Conservation (phyloP, 441 rosid genomes). For the Arabidopsis hybrid region DNA sequence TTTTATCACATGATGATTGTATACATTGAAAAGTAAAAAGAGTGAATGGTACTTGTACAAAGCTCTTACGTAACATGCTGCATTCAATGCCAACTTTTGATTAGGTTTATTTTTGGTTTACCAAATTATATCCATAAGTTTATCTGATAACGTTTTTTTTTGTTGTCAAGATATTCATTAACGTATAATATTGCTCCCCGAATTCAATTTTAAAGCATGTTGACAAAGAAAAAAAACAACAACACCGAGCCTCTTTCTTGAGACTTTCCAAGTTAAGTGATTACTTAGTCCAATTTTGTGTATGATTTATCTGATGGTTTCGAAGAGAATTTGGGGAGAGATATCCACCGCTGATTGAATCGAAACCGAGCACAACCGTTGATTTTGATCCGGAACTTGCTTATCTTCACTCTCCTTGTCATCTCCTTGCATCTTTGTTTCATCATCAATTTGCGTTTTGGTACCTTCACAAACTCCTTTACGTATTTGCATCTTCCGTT, state of each 20-base stretch:
- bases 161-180: too few relatives aligned
- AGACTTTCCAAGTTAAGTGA: not conserved
- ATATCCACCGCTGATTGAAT: conserved; percentile 55
- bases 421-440: conserved; percentile 58
- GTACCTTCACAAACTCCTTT: conserved; percentile 49
- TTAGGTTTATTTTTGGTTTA: not conserved
- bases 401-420: conserved; percentile 58
- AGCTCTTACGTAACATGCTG: not conserved
- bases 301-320: conserved; percentile 48
- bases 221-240: not conserved
- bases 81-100: not conserved
- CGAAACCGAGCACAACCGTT: conserved; percentile 66
- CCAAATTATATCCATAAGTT: too few relatives aligned
- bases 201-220: not conserved
- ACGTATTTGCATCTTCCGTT: conserved; percentile 50
- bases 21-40: too few relatives aligned
- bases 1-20: not conserved
- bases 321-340: conserved; percentile 61
- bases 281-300: conserved; percentile 56
- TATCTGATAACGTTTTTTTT: too few relatives aligned
- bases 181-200: not conserved
- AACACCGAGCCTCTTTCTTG: too few relatives aligned
- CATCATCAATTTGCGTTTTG: conserved; percentile 50
- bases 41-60: not conserved
- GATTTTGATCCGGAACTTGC: conserved; percentile 68